Percentiles rank a stretch among this genome's conserved stretches.
Conservation (phyloP, 2,329 filamentous ascomycete species). For the Sordariomycetes sp. region DNA sequence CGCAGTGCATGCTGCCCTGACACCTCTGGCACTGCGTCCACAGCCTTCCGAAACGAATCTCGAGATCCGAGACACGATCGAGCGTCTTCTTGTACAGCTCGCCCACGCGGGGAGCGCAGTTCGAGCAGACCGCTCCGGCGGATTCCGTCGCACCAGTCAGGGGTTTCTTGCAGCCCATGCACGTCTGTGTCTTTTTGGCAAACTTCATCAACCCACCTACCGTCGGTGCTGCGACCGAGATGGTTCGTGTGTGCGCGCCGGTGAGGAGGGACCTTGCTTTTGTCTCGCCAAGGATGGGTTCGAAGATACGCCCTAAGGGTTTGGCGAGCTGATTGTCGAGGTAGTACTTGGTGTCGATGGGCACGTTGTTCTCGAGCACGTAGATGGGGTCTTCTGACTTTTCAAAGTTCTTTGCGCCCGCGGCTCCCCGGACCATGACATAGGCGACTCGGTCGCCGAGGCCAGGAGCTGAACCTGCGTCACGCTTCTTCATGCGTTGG, state of each 20-base stretch:
- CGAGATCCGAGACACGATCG: constrained; percentile 80
- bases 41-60: constrained; percentile 82
- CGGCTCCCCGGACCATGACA: constrained; percentile 89
- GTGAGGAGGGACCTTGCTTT: constrained; percentile 80
- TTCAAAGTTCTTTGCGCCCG: constrained; percentile 90
- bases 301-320: constrained; percentile 89
- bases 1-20: constrained; percentile 95
- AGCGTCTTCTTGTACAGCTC: constrained; percentile 92
- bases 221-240: constrained; percentile 83
- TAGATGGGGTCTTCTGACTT: constrained; percentile 95
- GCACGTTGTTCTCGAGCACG: constrained; percentile 94
- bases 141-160: constrained; percentile 70
- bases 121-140: constrained; percentile 76
- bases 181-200: constrained; percentile 93
- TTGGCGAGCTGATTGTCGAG: constrained; percentile 97
- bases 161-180: constrained; percentile 98
- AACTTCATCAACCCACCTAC: constrained; percentile 98
- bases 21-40: constrained; percentile 99
- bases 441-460: constrained; percentile 96
- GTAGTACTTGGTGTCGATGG: constrained; percentile 97
- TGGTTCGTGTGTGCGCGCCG: constrained; percentile 90
- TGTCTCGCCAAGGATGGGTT: constrained; percentile 91
- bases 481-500: constrained; percentile 93
- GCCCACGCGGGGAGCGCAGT: constrained; percentile 76
- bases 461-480: constrained; percentile 84